Conservation (phyloP, 164 flowering plant genomes). For the Buxus sempervirens region DNA sequence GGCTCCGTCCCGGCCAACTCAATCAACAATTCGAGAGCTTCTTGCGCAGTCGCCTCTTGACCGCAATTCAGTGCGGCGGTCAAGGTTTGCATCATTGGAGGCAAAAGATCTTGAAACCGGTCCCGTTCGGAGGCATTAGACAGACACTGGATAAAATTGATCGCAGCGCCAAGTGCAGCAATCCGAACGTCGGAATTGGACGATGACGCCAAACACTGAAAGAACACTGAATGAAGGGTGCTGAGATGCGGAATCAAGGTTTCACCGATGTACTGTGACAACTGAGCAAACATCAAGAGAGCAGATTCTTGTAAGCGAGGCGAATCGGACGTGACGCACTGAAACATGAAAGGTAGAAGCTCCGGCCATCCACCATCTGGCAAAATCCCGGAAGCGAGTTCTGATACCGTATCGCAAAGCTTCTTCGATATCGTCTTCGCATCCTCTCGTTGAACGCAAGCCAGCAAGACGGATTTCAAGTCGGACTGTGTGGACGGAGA, state of each 20-base stretch:
- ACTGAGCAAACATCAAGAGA: slow-evolving; percentile 22
- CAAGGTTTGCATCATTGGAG: slow-evolving; percentile 25
- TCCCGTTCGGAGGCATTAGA: slow-evolving; percentile 8
- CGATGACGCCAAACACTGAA: slow-evolving; percentile 11
- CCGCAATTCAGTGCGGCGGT: slow-evolving; percentile 16
- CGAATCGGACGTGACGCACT: slow-evolving; percentile 17
- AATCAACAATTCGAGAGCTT: slow-evolving; percentile 26
- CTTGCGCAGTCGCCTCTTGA: slow-evolving; percentile 24
- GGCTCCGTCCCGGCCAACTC: slow-evolving; percentile 31
- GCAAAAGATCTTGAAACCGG: slow-evolving; percentile 27
- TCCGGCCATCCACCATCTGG: slow-evolving; percentile 28
- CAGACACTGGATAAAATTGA: slow-evolving; percentile 26
- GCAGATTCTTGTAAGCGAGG: slow-evolving; percentile 17
- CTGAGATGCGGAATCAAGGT: slow-evolving; percentile 14
- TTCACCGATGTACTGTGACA: slow-evolving; percentile 20
- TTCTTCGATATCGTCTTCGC: slow-evolving; percentile 20
- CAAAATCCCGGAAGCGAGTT: slow-evolving; percentile 22
- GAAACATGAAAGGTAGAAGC: slow-evolving; percentile 27
- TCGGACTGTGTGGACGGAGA: slow-evolving; percentile 13
- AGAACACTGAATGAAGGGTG: slow-evolving; percentile 18
- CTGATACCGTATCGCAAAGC: slow-evolving; percentile 28
- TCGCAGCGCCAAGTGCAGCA: slow-evolving; percentile 25
- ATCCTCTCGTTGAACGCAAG: slow-evolving; percentile 17
- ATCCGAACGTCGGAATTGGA: slow-evolving; percentile 16
- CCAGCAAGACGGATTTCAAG: slow-evolving; percentile 19